Evolutionary conservation across 2,329 filamentous ascomycete genomes (phyloP), one percentile per base, ranked within the genome.

Genomic region (Botryotinia convoluta): DNA sequence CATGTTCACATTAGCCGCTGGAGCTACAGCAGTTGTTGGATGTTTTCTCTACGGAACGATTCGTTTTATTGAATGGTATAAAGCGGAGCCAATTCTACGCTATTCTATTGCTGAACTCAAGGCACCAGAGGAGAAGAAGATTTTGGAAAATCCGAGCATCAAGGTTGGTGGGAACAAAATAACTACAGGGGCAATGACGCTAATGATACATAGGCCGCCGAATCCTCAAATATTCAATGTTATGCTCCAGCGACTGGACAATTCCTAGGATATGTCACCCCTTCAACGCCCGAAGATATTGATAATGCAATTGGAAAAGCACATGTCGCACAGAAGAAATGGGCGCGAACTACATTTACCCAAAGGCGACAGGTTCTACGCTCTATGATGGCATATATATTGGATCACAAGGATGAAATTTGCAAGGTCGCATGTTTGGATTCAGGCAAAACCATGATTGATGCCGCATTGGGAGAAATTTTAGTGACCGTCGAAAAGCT

Each of bases 371-470:
- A 88, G 78, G 93, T 99, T 63, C 86, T 99, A 75, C 90, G 90
- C 74, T 93, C 93, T 10, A 86, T 99, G 80, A 85, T 97, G 78
- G 91, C 91, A 82, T 91, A 95, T 78, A 87, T 99, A 16, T 87
- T 99, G 74, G 92, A 97, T 76, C 92, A 98, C 81, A 94, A 98
- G 81, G 92, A 95, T 77, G 87, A 91, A 39, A 97, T 99, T 78
- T 95, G 94, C 79, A 88, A 89, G 26, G 89, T 94, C 44, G 95
- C 95, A 68, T 97, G 93, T 80, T 87, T 97, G 51, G 96, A 99
- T 83, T 97, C 93, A 60, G 96, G 96, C 76, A 99, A 99, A 87
- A 98, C 97, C 2, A 93, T 95, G 85, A 90, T 98, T 57, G 96
- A 99, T 83, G 96, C 95, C 0, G 91, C 93, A 77, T 90, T 99